Evolutionary conservation across 345 rosid genomes (phyloP).

Genomic region (Syzygium grande): DNA sequence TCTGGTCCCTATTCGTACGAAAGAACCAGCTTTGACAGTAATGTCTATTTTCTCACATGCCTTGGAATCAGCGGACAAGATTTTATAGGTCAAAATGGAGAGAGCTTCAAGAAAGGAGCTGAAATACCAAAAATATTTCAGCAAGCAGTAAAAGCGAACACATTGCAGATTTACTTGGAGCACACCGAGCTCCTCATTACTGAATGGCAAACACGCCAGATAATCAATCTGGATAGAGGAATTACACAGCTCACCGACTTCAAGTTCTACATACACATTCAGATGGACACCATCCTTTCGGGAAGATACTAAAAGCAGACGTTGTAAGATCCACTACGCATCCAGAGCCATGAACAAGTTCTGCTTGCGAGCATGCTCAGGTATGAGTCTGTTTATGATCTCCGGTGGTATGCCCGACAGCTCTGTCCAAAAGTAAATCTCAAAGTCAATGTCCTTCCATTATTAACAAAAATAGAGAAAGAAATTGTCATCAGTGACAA

Average conservation of each 20-base stretch:
- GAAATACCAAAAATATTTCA: background rate
- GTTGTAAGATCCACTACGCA: conserved; percentile 11
- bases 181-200: background rate
- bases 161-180: background rate
- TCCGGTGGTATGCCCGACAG: conserved; percentile 68
- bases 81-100: background rate
- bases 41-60: background rate
- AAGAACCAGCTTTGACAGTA: background rate
- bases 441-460: background rate
- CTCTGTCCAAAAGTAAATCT: conserved; percentile 29
- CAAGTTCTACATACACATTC: background rate
- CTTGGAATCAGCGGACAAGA: background rate
- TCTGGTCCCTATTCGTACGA: background rate
- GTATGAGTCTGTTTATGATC: conserved; percentile 55
- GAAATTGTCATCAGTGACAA: background rate
- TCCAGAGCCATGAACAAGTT: conserved; percentile 87
- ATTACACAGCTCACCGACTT: background rate
- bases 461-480: background rate
- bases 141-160: background rate
- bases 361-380: conserved; percentile 87
- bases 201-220: background rate
- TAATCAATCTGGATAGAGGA: background rate
- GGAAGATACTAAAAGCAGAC: background rate
- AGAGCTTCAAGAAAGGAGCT: background rate
- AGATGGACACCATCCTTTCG: background rate